phyloP scores from a whole-genome alignment of 306 rosid genomes.

The Myrica gale region DNA sequence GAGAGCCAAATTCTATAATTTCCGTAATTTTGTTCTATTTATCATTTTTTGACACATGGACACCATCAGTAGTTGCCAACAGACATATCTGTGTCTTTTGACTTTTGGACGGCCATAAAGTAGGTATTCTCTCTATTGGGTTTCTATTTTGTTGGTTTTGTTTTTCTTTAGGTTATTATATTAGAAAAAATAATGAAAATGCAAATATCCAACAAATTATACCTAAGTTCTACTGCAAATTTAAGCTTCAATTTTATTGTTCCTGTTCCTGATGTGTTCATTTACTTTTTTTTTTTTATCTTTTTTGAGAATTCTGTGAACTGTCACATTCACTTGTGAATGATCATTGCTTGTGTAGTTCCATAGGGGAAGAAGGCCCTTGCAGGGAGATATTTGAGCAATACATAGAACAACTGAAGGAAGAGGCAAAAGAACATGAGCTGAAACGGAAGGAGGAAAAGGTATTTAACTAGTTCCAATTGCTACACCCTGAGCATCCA shows the following conservation, averaged over 20 bases:
- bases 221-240: neutral
- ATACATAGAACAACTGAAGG: conserved; percentile 67
- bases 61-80: neutral
- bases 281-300: neutral
- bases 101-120: neutral
- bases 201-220: neutral
- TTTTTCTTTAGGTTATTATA: neutral
- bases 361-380: conserved; percentile 65
- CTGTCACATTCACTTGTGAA: neutral
- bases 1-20: neutral
- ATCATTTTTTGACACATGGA: neutral
- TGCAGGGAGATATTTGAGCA: conserved; percentile 77
- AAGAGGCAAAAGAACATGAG: conserved; percentile 74
- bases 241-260: conserved; percentile 7
- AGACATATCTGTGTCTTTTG: neutral
- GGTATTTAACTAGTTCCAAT: conserved; percentile 47
- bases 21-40: neutral
- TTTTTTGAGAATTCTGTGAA: neutral
- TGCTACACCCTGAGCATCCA: neutral
- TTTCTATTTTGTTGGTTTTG: neutral
- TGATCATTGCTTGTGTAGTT: conserved; percentile 44
- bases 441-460: conserved; percentile 81
- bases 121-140: neutral
- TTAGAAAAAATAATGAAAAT: neutral
- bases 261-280: neutral